Percentiles rank a stretch among this genome's conserved stretches.
These are phyloP conservation scores for Chenopodium berlandieri DNA, from an alignment of 148 eudicot genomes.

Conservation along the genomic window DNA sequence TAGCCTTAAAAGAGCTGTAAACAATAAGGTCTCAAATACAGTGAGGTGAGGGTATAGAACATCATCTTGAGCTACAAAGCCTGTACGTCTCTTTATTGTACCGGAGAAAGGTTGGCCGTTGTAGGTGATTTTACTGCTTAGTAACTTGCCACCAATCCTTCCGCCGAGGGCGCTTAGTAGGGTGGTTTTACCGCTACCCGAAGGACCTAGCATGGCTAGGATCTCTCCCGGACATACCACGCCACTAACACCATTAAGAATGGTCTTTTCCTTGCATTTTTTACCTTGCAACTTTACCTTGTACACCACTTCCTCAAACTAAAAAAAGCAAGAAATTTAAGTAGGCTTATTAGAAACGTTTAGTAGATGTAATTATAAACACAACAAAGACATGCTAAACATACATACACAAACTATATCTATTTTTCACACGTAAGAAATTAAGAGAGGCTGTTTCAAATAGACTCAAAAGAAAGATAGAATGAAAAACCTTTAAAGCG, in stretches of 20 bases:
- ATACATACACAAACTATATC: too few relatives aligned
- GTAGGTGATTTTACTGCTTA: constrained; percentile 76
- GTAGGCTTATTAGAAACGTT: background rate
- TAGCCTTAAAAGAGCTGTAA: constrained; percentile 87
- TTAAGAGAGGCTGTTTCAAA: background rate
- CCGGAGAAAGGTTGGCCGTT: constrained; percentile 74
- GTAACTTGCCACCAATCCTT: constrained; percentile 53
- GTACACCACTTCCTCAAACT: constrained; percentile 94
- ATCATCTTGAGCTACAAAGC: constrained; percentile 89
- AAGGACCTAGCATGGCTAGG: constrained; percentile 95
- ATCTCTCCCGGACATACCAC: constrained; percentile 84
- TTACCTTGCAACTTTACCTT: constrained; percentile 55
- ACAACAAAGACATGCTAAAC: background rate
- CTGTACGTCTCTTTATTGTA: constrained; percentile 64
- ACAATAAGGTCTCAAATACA: constrained; percentile 72
- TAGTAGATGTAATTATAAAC: too few relatives aligned
- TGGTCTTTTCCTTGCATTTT: constrained; percentile 63
- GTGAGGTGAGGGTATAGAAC: constrained; percentile 92
- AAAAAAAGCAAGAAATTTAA: background rate
- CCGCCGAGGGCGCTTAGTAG: constrained; percentile 93
- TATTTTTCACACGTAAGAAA: background rate
- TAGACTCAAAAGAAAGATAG: background rate
- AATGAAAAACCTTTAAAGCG: constrained; percentile 57
- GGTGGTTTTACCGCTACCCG: constrained; percentile 98
- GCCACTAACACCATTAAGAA: constrained; percentile 79